phyloP scores from a whole-genome alignment of 1,284 basidiomycete species.

The Ustilago tritici region DNA sequence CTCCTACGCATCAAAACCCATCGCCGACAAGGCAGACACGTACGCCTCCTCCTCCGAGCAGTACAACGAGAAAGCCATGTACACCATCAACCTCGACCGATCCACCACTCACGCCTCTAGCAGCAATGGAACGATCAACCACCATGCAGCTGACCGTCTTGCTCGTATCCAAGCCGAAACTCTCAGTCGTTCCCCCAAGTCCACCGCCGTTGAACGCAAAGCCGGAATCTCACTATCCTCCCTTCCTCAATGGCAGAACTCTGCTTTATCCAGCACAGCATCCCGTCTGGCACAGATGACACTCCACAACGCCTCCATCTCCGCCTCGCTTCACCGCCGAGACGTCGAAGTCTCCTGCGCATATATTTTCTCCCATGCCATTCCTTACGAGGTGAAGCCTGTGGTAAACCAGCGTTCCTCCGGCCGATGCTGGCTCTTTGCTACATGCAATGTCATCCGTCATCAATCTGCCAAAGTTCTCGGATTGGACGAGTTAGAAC shows the following conservation, averaged over 20 bases:
- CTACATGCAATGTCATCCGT: constrained; percentile 78
- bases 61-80: constrained; percentile 34
- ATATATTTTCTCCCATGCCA: constrained; percentile 85
- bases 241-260: constrained; percentile 45
- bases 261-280: constrained; percentile 72
- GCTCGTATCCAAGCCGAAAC: constrained; percentile 57
- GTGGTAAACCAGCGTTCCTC: constrained; percentile 85
- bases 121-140: constrained; percentile 25
- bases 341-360: constrained; percentile 76
- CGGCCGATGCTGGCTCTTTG: constrained; percentile 56
- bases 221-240: constrained; percentile 40
- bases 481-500: constrained; percentile 86
- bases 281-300: constrained; percentile 83
- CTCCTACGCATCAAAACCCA: constrained; percentile 41
- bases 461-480: constrained; percentile 87
- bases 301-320: constrained; percentile 80
- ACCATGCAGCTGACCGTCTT: constrained; percentile 52
- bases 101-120: constrained; percentile 15
- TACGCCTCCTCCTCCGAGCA: constrained; percentile 13
- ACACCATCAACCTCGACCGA: constrained; percentile 23
- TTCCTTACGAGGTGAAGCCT: constrained; percentile 79
- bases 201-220: background rate
- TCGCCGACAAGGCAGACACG: constrained; percentile 17
- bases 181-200: constrained; percentile 13
- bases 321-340: constrained; percentile 77